Base-by-base conservation (phyloP, 495 filamentous ascomycete species). In the Penicillium silybi region DNA sequence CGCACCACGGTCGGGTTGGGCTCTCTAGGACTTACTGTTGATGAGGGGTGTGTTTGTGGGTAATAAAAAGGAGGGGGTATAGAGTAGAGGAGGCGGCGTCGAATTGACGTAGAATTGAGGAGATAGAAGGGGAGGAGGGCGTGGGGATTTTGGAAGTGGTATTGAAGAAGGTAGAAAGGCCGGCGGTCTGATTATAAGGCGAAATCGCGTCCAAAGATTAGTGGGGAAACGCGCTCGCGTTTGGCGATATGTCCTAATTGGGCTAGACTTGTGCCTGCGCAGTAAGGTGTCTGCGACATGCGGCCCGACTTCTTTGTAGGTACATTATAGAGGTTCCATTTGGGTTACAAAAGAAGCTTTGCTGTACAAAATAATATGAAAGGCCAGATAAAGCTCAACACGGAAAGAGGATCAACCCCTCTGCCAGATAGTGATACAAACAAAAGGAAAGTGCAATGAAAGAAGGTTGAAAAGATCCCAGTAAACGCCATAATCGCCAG, bases 21-120 rank as follows among this genome's bases (percentile, higher is more conserved):
- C 48, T 52, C 20, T n/a, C n/a, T n/a, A 50, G 25, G 40, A 66
- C 71, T 66, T 46, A 75, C 72, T 75, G 45, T 65, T 73, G 70
- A 59, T 51, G 53, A 60, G 41, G 56, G 50, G 52, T 64, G 52
- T 52, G 47, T 51, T 18, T 17, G 34, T 41, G 9, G 40, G 18
- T 32, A 20, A 41, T 34, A 2, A 41, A 50, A 39, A 39, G 40
- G 32, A 27, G 17, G 40, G 34, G 22, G 16, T 8, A 37, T 29
- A 23, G 47, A 26, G 2, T 50, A 44, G 34, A 51, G 9, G 13
- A 38, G 34, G 50, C 5, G 47, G 51, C 35, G 50, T 38, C 11
- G 23, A 46, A 8, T 54, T 54, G 46, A 49, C 29, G 29, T 32
- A 32, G 11, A 32, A 32, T 32, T 43, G 15, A 17, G 23, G 1